Evolutionary conservation across 2,329 filamentous ascomycete genomes (phyloP), one percentile per base, ranked within the genome.

Genomic region (Cryphonectria japonica): DNA sequence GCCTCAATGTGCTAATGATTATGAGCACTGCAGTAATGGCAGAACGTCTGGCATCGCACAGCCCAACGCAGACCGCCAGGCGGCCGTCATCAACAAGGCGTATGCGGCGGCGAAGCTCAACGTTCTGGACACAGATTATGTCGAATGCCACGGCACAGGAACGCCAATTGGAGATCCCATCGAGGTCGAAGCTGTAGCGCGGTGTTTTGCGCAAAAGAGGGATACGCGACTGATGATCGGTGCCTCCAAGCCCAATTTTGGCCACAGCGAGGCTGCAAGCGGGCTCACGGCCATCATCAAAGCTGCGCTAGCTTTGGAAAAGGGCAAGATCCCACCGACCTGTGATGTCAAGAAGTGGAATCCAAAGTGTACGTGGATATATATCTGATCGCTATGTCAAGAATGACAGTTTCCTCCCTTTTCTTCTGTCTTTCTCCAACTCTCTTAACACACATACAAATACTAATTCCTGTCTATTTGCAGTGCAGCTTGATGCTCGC

Each of bases 221-320:
- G 22, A 8, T 6, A 50, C 22, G 4, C 46, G 46, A 9, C 60
- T 1, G 57, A 72, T 14, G 72, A 78, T 50, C 16, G 46, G 46
- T 22, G 46, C 22, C 6, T 50, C 46, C 41, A 80, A 79, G 67
- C 74, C 77, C 2, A 76, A 76, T 74, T 74, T 81, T 52, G 70
- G 79, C 68, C 74, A 76, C 29, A 41, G n/a, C 32, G 73, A 78
- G 59, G 72, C 69, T 43, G 54, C 73, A 66, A 74, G 71, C 6
- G 76, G 60, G 13, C 62, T 80, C 1, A 75, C 79, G 26, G 76
- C 76, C 5, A 69, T 81, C 6, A 71, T 81, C 19, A 81, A 81
- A 70, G 76, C 76, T 0, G 74, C 78, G 14, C 62, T 77, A 52
- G 75, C 77, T 2, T 73, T 81, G 8, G 75, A 80, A 50, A 75